Evolutionary conservation across 768 basidiomycete species (phyloP).

Genomic region (Tulasnella sp.): DNA sequence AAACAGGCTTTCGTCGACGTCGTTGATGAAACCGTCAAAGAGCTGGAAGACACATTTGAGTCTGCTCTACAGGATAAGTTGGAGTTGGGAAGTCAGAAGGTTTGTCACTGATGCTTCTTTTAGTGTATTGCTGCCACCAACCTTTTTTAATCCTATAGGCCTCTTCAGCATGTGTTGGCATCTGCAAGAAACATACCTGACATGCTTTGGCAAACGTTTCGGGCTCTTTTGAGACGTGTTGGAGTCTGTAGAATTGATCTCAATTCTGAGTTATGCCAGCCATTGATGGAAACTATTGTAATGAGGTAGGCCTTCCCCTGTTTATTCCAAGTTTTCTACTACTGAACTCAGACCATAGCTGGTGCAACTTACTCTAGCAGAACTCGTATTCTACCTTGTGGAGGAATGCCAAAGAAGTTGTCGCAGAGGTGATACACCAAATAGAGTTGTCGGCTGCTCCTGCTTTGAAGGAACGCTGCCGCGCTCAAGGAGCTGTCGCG

Average conservation of each 20-base stretch:
- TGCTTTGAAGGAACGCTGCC: constrained; percentile 41
- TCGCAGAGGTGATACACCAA: constrained; percentile 37
- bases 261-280: constrained; percentile 44
- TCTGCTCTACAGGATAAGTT: constrained; percentile 50
- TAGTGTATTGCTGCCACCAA: no score
- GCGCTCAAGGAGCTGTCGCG: constrained; percentile 39
- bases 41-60: constrained; percentile 37
- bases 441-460: constrained; percentile 40
- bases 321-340: no score
- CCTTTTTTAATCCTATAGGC: no score
- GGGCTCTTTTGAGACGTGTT: constrained; percentile 41
- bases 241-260: constrained; percentile 45
- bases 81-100: constrained; percentile 37
- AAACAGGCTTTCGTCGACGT: constrained; percentile 30
- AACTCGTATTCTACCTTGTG: constrained; percentile 42
- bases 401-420: constrained; percentile 25
- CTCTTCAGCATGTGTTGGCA: constrained; percentile 33
- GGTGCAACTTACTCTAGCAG: constrained; percentile 49
- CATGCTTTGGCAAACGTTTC: constrained; percentile 50
- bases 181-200: constrained; percentile 37
- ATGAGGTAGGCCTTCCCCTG: constrained; percentile 15
- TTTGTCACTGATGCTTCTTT: constrained; percentile 27
- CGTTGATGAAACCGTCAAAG: constrained; percentile 34
- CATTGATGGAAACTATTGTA: constrained; percentile 47
- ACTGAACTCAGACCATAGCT: no score